Evolutionary conservation across 371 early-diverging fungal species (phyloP), one percentile per base, ranked within the genome.

Genomic region (Rhizopus sp.): DNA sequence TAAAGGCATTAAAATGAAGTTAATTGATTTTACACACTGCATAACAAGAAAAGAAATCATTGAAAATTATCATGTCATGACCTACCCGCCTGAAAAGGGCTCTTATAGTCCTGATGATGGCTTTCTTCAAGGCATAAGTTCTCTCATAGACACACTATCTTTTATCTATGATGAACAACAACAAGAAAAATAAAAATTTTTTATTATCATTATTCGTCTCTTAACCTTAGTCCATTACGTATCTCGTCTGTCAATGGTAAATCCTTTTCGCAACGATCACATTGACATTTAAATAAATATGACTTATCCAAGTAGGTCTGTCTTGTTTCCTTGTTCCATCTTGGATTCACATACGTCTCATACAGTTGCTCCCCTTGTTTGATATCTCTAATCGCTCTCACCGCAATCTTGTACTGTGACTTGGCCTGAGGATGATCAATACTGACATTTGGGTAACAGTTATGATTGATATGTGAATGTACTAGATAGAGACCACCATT

Each of bases 11-110:
- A 81, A 84, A 54, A 70, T 95, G 41, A 87, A 86, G 47, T 88
- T 95, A 63, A 94, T 96, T 59, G 96, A 96, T 60, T 96, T 95
- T 69, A 92, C 93, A 5, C 88, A 95, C 62, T 93, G 92, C 57
- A 63, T 69, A 7, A 69, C 64, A n/a, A 44, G 53, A 12, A 52
- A 41, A 10, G 66, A 70, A 49, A 32, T 66, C 9, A 55, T 58
- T 33, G 40, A 63, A 33, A 64, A 66, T 31, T 50, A 60, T 29
- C 31, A 59, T 17, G 23, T 50, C n/a, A 66, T 70, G 70, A 57
- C 78, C 29, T 87, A 78, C 60, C 88, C 88, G 17, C 90, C 88
- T 0, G 62, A 61, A 47, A 56, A 37, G 30, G 81, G 81, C 42
- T 81, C 81, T 4, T 72, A 75, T 9, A 71, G 66, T 38, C 84